These are phyloP conservation scores for Mixia osmundae DNA, from an alignment of 1,284 basidiomycete species.

Conservation along the genomic window DNA sequence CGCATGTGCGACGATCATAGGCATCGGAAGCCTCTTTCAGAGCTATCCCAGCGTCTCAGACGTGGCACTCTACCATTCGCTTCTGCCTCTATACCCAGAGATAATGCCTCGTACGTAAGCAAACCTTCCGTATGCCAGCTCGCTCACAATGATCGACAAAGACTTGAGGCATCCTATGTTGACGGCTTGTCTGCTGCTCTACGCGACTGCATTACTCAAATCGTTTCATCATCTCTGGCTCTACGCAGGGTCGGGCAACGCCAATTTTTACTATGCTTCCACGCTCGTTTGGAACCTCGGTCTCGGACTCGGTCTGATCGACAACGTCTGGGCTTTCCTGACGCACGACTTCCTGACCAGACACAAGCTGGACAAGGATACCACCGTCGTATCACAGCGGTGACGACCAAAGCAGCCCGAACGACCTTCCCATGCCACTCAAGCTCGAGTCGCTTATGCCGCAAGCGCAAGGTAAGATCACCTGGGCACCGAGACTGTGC, in stretches of 20 bases:
- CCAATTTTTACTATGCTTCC: slow-evolving; percentile 93
- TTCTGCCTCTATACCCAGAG: slow-evolving; percentile 63
- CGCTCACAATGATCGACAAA: slow-evolving; percentile 20
- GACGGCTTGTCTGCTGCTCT: slow-evolving; percentile 56
- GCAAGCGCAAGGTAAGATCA: no score
- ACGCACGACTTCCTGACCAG: slow-evolving; percentile 3
- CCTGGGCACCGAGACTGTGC: no score
- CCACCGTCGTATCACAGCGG: not conserved
- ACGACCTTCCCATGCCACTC: no score
- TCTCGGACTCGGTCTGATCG: slow-evolving; percentile 7
- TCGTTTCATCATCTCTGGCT: slow-evolving; percentile 86
- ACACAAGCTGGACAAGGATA: not conserved
- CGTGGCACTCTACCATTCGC: slow-evolving; percentile 56
- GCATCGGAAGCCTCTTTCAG: slow-evolving; percentile 65
- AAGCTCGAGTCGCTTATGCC: no score
- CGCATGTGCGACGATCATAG: slow-evolving; percentile 48
- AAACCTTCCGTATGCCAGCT: not conserved
- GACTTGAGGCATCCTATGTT: slow-evolving; percentile 73
- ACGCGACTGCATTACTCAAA: slow-evolving; percentile 64
- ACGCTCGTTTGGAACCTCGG: slow-evolving; percentile 59
- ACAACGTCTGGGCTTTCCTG: slow-evolving; percentile 4
- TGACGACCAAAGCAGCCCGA: no score
- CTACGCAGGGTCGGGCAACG: slow-evolving; percentile 73
- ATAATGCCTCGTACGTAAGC: slow-evolving; percentile 43
- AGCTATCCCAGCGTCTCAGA: slow-evolving; percentile 79